These are phyloP conservation scores for Cryptococcus sp. DNA, from an alignment of 1,284 basidiomycete species.

Conservation along the genomic window DNA sequence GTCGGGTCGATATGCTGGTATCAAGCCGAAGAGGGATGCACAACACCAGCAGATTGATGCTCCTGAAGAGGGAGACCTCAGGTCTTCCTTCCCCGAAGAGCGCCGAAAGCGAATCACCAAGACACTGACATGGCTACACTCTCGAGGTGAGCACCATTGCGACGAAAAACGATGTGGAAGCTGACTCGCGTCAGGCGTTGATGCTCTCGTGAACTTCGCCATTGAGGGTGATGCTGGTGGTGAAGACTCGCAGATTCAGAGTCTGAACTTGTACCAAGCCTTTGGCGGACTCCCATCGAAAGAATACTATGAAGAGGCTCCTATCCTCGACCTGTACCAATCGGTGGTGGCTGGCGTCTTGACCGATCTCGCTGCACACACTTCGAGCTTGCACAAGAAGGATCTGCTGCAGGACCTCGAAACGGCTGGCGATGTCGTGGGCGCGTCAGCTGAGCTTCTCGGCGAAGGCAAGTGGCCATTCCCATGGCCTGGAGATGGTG, in stretches of 20 bases:
- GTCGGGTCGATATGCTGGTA: slow-evolving; percentile 5
- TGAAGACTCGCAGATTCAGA: slow-evolving; percentile 83
- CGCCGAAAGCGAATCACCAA: slow-evolving; percentile 61
- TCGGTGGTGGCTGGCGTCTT: slow-evolving; percentile 71
- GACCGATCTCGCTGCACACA: slow-evolving; percentile 57
- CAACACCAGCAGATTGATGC: slow-evolving; percentile 8
- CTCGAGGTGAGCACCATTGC: slow-evolving; percentile 61
- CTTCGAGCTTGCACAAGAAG: slow-evolving; percentile 12
- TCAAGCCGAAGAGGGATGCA: neutral
- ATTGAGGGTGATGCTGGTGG: slow-evolving; percentile 84
- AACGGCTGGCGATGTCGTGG: slow-evolving; percentile 24
- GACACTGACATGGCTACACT: slow-evolving; percentile 82
- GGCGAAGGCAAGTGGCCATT: slow-evolving; percentile 65
- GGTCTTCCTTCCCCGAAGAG: slow-evolving; percentile 61
- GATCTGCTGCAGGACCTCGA: slow-evolving; percentile 11
- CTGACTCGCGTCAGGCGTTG: slow-evolving; percentile 61
- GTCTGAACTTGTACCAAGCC: slow-evolving; percentile 82
- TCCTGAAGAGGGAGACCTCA: slow-evolving; percentile 6
- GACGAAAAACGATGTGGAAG: neutral
- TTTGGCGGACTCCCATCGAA: slow-evolving; percentile 85
- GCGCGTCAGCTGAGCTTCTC: slow-evolving; percentile 23
- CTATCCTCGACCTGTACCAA: slow-evolving; percentile 70
- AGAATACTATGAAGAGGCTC: slow-evolving; percentile 88
- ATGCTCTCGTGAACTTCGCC: slow-evolving; percentile 72
- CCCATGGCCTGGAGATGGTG: slow-evolving; percentile 63